Conservation (phyloP, 768 basidiomycete genomes). For the Tylopilus sp. region DNA sequence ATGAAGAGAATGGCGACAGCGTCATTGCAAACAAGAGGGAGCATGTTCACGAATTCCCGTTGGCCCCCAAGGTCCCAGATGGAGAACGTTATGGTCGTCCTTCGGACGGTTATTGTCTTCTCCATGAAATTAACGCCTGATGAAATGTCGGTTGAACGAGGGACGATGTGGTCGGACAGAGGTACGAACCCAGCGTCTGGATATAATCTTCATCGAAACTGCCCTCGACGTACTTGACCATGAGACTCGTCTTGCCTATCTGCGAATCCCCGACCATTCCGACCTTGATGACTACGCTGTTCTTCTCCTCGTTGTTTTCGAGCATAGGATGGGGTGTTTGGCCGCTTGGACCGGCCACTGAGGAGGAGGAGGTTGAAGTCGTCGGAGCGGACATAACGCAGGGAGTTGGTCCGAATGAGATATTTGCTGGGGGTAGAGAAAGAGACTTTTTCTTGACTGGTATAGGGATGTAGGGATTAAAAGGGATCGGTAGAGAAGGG, state of each 20-base stretch:
- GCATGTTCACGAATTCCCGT: constrained; percentile 98
- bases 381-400: constrained; percentile 48
- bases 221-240: constrained; percentile 99
- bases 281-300: constrained; percentile 95
- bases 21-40: constrained; percentile 97
- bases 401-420: constrained; percentile 17
- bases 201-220: constrained; percentile 99
- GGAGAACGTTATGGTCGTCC: constrained; percentile 98
- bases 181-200: constrained; percentile 86
- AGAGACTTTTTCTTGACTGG: constrained; percentile 19
- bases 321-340: constrained; percentile 47
- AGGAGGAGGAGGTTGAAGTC: constrained; percentile 42
- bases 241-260: constrained; percentile 98
- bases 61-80: constrained; percentile 99
- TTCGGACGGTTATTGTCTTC: constrained; percentile 97
- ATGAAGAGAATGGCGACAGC: constrained; percentile 99
- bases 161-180: not conserved
- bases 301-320: constrained; percentile 72
- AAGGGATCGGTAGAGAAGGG: constrained; percentile 26
- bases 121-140: constrained; percentile 99
- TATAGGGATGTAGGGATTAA: constrained; percentile 25
- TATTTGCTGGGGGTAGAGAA: constrained; percentile 14
- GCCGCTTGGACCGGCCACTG: constrained; percentile 48
- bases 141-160: constrained; percentile 5
- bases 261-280: constrained; percentile 99